Base-by-base conservation (phyloP, 192 early-diverging fungal species). In the Martensiomyces pterosporus region DNA sequence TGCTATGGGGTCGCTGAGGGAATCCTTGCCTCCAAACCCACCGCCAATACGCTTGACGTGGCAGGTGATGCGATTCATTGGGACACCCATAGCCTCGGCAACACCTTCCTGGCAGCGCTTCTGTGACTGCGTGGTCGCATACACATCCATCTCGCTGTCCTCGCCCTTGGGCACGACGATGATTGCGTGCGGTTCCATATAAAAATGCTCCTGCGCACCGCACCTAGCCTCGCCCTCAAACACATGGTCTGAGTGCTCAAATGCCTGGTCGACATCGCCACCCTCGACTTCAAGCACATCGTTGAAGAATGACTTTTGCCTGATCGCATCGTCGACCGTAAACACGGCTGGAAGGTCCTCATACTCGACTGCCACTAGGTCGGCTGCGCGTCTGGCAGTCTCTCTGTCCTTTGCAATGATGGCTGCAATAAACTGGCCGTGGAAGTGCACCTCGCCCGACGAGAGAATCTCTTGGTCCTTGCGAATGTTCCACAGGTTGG, bases 11-110 rank as follows among this genome's bases (percentile, higher is more conserved):
- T 78, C 67, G n/a, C 78, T 73, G 17, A 80, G 68, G 22, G 64
- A 60, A 37, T 79, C 69, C 43, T 80, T 82, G 24, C 81, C 87
- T 23, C 87, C 87, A 57, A 89, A 89, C 18, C 82, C 87, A 37
- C 87, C 87, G 39, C 87, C 87, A n/a, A 89, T 40, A 23, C 87
- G 79, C 67, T 85, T 86, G 24, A 84, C 84, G 35, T 79, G 76
- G 52, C 75, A 79, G 29, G 70, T 50, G 47, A 89, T 54, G 34
- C 79, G 78, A 64, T 87, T 82, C 8, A 68, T 53, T 4, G 73
- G 64, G 45, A 85, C 64, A 9, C 84, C 85, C 18, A 87, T 73
- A 22, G 75, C 68, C 13, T 79, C 70, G 12, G 87, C 80, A 12
- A 85, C 79, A 5, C 60, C 55, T 25, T 72, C 53, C 49, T 85